phyloP scores from a whole-genome alignment of 495 filamentous ascomycete genomes.

The Pyrenula aspistea region DNA sequence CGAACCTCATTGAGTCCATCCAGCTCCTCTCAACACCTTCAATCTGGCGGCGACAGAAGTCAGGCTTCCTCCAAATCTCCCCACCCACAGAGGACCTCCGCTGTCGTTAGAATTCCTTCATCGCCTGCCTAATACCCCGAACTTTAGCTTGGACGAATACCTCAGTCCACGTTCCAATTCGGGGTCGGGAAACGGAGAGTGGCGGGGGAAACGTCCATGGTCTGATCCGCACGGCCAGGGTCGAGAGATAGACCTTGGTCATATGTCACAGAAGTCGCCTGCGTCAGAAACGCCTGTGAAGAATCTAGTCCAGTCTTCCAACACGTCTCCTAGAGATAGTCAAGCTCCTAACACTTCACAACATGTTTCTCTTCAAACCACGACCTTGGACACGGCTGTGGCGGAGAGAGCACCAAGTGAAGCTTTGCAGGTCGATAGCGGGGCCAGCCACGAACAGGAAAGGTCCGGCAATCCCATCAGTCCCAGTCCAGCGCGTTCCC shows the following conservation, averaged over 20 bases:
- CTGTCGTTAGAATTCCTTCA: neutral
- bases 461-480: conserved; percentile 2
- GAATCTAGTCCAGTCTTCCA: conserved; percentile 3
- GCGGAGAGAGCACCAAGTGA: conserved; percentile 28
- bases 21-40: neutral
- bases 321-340: conserved; percentile 3
- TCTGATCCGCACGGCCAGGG: conserved; percentile 18
- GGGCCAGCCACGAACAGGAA: neutral
- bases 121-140: neutral
- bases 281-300: conserved; percentile 13
- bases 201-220: conserved; percentile 35
- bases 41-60: neutral
- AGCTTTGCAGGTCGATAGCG: conserved; percentile 10
- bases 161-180: neutral
- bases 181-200: conserved; percentile 8
- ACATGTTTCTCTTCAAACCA: conserved; percentile 19
- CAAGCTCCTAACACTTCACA: conserved; percentile 12
- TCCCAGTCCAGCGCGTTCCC: conserved; percentile 20
- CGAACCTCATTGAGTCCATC: neutral
- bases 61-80: neutral
- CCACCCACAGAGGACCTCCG: neutral
- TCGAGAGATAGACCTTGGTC: conserved; percentile 21
- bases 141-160: neutral
- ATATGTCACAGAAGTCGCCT: conserved; percentile 36
- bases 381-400: conserved; percentile 26